Percentiles rank a stretch among this genome's conserved stretches.
Evolutionary conservation across 306 rosid species (phyloP).

Genomic region (Abrus precatorius): DNA sequence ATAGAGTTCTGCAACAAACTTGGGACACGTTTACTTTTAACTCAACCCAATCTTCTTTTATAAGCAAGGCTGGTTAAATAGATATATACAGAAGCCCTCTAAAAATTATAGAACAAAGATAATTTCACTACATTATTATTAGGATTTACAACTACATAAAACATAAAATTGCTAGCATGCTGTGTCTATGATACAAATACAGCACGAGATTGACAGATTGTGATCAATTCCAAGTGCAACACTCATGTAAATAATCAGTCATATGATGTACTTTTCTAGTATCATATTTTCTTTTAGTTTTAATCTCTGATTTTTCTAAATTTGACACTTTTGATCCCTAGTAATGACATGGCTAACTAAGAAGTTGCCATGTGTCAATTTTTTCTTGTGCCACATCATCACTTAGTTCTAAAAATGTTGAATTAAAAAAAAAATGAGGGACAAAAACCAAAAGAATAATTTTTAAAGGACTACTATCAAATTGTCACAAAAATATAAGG

Average conservation of each 20-base stretch:
- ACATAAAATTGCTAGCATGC: constrained; percentile 21
- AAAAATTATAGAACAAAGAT: constrained; percentile 17
- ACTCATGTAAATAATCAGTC: constrained; percentile 1
- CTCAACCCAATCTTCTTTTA: constrained; percentile 18
- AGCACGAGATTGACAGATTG: constrained; percentile 37
- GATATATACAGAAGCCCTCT: constrained; percentile 9
- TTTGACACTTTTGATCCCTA: too few relatives aligned
- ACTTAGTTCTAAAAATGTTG: too few relatives aligned
- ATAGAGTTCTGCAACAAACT: constrained; percentile 16
- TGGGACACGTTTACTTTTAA: constrained; percentile 7
- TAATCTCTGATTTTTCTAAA: too few relatives aligned
- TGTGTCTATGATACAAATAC: constrained; percentile 12
- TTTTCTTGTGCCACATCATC: too few relatives aligned
- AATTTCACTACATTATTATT: constrained; percentile 2
- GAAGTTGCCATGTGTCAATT: too few relatives aligned
- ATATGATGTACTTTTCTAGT: neutral
- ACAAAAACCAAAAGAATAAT: too few relatives aligned
- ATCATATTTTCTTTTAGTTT: neutral
- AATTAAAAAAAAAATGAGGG: too few relatives aligned
- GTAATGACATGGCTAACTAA: too few relatives aligned
- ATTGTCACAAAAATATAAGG: too few relatives aligned
- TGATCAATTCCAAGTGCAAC: constrained; percentile 22
- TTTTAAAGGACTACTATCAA: too few relatives aligned
- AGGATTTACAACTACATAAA: neutral
- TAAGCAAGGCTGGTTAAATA: constrained; percentile 16